Evolutionary conservation across 176 grass and related monocot species (phyloP).

Genomic region (Juncus effusus): DNA sequence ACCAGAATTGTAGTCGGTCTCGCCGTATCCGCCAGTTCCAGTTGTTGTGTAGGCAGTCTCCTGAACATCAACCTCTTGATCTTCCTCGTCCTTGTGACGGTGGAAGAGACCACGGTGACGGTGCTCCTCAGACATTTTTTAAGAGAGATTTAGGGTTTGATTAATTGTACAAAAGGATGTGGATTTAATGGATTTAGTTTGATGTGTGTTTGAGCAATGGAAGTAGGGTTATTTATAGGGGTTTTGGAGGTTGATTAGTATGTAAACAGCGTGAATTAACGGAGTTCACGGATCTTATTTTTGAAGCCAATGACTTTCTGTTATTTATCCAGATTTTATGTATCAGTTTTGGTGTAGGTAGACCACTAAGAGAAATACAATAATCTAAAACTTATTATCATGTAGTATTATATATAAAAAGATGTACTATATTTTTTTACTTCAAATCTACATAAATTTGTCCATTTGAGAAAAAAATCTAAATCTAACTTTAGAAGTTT

Average conservation of each 20-base stretch:
- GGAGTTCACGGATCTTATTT: constrained; percentile 17
- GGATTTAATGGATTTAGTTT: not conserved
- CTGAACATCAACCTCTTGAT: not conserved
- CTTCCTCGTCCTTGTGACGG: constrained; percentile 57
- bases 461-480: too few species aligned
- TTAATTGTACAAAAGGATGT: not conserved
- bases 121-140: constrained; percentile 59
- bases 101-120: constrained; percentile 40
- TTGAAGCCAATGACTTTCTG: constrained; percentile 3
- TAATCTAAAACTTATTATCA: too few species aligned
- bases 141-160: not conserved
- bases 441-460: too few species aligned
- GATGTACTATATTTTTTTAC: too few species aligned
- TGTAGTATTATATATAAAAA: too few species aligned
- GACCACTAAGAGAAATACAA: too few species aligned
- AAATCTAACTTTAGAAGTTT: too few species aligned
- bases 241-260: not conserved
- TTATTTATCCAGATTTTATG: not conserved
- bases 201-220: not conserved
- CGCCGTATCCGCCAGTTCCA: not conserved
- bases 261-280: constrained; percentile 32
- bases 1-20: not conserved
- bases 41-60: constrained; percentile 17
- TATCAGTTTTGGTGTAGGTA: not conserved
- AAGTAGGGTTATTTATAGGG: constrained; percentile 26